Evolutionary conservation across 345 rosid species (phyloP).

Genomic region (Gossypioides kirkii): DNA sequence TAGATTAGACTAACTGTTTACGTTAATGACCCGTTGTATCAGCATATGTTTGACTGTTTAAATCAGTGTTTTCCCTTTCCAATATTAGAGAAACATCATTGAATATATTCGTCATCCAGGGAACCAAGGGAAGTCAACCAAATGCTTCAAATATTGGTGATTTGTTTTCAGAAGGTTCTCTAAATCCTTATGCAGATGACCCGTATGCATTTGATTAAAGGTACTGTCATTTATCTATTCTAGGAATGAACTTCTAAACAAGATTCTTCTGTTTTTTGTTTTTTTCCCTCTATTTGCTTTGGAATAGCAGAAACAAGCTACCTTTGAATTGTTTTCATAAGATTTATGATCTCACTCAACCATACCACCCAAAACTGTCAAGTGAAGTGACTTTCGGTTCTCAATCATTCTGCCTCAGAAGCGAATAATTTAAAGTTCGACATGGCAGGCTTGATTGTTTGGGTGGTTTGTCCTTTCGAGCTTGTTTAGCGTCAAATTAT

Average conservation of each 20-base stretch:
- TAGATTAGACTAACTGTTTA: constrained; percentile 4
- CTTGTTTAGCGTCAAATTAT: not conserved
- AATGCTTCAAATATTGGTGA: constrained; percentile 75
- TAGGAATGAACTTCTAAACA: not conserved
- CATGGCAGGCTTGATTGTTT: not conserved
- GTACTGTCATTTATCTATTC: constrained; percentile 13
- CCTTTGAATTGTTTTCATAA: not conserved
- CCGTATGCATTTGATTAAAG: constrained; percentile 87
- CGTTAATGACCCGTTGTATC: not conserved
- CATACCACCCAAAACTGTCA: not conserved
- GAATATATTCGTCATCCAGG: constrained; percentile 34
- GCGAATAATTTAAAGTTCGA: not conserved
- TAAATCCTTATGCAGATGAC: constrained; percentile 90
- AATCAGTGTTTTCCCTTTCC: not conserved
- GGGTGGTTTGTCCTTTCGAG: not conserved
- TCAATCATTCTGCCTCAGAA: not conserved
- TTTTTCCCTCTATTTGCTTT: not conserved
- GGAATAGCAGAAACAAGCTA: not conserved
- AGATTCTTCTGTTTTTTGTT: not conserved
- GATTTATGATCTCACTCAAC: not conserved
- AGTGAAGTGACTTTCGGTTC: not conserved
- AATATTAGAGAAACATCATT: not conserved
- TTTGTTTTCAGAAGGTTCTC: constrained; percentile 83
- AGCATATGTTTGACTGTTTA: not conserved
- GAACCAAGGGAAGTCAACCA: constrained; percentile 29